Evolutionary conservation across 1,284 basidiomycete genomes (phyloP), one percentile per base, ranked within the genome.

Genomic region (Apiotrichum montevideense): DNA sequence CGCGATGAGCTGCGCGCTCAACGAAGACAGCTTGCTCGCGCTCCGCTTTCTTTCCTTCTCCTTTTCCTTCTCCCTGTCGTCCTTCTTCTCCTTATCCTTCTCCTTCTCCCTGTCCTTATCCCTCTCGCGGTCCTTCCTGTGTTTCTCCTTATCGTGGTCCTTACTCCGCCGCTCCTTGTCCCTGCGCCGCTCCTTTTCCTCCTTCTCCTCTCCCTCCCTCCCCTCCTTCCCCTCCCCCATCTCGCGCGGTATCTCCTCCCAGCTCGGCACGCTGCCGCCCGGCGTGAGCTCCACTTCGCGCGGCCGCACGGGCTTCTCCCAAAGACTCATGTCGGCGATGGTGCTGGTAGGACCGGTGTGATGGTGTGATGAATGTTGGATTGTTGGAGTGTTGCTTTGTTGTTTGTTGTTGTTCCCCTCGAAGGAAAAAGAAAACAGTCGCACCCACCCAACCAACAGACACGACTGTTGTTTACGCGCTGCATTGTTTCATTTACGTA

Each of bases 1-100:
- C 1, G 87, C 83, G 43, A 88, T 74, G 4, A 92, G 81, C 65
- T 90, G 87, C 21, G 84, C 78, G 72, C 89, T 90, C 67, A 90
- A 80, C 62, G 87, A 87, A 3, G 72, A 71, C 29, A 78, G 42
- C 14, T 45, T 40, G 15, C 40, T 35, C 4, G 45, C 14, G 35
- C 29, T 14, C 43, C 35, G 34, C 29, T 35, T 33, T 14, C 11
- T 14, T 34, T 42, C 39, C 10, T 41, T 35, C 32, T 51, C 34
- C 21, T 33, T 6, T 14, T 32, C 48, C 35, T 45, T 29, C 11
- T 48, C 13, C 41, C n/a, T 34, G 11, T 34, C 15, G 39, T 41
- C 14, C 32, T 47, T 41, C 41, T 29, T 11, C 29, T 8, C 39
- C 14, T 34, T n/a, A 4, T 45, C 50, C 10, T 51, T 33, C 13